These are phyloP conservation scores for Diaporthe sp. DNA, from an alignment of 2,329 filamentous ascomycete genomes.

Conservation along the genomic window DNA sequence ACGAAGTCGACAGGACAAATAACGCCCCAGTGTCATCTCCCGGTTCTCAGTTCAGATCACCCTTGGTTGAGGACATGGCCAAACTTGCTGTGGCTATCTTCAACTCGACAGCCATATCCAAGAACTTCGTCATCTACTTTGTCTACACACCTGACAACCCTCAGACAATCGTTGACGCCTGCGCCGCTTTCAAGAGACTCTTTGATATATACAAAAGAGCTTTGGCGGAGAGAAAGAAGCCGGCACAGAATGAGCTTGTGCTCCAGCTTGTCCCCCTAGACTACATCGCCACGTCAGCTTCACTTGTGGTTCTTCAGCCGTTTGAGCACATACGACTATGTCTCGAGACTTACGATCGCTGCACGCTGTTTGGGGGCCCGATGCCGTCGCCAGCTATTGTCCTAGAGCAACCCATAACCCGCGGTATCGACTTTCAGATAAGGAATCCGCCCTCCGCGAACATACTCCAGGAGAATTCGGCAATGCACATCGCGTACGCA, in stretches of 20 bases:
- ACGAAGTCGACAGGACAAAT: slow-evolving; percentile 62
- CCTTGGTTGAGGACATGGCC: slow-evolving; percentile 63
- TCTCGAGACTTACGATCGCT: slow-evolving; percentile 84
- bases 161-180: slow-evolving; percentile 77
- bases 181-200: slow-evolving; percentile 79
- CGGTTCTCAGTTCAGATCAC: slow-evolving; percentile 59
- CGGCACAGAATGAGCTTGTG: slow-evolving; percentile 75
- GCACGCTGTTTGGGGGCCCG: slow-evolving; percentile 69
- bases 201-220: slow-evolving; percentile 74
- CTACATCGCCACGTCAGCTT: slow-evolving; percentile 74
- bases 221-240: slow-evolving; percentile 62
- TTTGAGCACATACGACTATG: slow-evolving; percentile 74
- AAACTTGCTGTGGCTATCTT: slow-evolving; percentile 63
- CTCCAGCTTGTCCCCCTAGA: slow-evolving; percentile 81
- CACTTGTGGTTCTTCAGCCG: slow-evolving; percentile 73
- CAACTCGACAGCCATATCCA: slow-evolving; percentile 58
- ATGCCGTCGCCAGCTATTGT: slow-evolving; percentile 79
- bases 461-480: slow-evolving; percentile 82
- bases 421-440: slow-evolving; percentile 82
- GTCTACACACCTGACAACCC: slow-evolving; percentile 77
- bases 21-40: slow-evolving; percentile 57
- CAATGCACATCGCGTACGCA: slow-evolving; percentile 85
- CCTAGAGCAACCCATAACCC: slow-evolving; percentile 78
- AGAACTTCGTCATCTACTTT: slow-evolving; percentile 82
- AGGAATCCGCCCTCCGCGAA: slow-evolving; percentile 77